Evolutionary conservation across 345 rosid species (phyloP).

Genomic region (Theobroma cacao): DNA sequence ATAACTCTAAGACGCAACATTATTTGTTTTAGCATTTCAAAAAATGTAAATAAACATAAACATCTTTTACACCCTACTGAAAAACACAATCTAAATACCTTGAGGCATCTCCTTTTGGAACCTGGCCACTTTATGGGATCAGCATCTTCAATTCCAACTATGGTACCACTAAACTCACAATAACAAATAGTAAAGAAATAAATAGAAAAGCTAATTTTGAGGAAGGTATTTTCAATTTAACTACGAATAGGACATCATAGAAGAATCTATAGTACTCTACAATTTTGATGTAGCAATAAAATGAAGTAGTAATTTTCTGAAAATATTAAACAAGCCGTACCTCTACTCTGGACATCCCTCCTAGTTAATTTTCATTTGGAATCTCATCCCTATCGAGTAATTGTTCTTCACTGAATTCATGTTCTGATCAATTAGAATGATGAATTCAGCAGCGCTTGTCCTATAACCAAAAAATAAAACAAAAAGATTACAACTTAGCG

Average conservation of each 20-base stretch:
- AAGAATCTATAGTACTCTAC: no score
- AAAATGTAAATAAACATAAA: no score
- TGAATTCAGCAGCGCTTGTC: slow-evolving; percentile 81
- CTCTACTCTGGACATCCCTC: slow-evolving; percentile 82
- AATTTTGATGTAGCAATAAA: background rate
- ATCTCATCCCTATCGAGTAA: slow-evolving; percentile 70
- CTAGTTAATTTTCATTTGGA: slow-evolving; percentile 80
- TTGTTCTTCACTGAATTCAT: slow-evolving; percentile 63
- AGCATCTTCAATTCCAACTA: background rate
- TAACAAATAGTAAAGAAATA: no score
- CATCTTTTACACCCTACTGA: background rate
- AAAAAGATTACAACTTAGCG: no score
- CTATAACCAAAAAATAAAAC: slow-evolving; percentile 27
- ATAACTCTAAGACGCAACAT: background rate
- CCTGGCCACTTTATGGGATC: background rate
- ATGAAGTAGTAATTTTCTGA: background rate
- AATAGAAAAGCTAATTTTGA: no score
- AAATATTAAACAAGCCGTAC: slow-evolving; percentile 16
- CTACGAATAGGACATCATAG: no score
- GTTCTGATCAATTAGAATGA: slow-evolving; percentile 65
- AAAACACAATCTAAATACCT: background rate
- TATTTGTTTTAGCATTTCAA: background rate
- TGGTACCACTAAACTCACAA: background rate
- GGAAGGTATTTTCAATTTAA: no score
- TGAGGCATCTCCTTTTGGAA: background rate